Conservation (phyloP, 2,329 filamentous ascomycete genomes). For the Ophiostoma australiae region DNA sequence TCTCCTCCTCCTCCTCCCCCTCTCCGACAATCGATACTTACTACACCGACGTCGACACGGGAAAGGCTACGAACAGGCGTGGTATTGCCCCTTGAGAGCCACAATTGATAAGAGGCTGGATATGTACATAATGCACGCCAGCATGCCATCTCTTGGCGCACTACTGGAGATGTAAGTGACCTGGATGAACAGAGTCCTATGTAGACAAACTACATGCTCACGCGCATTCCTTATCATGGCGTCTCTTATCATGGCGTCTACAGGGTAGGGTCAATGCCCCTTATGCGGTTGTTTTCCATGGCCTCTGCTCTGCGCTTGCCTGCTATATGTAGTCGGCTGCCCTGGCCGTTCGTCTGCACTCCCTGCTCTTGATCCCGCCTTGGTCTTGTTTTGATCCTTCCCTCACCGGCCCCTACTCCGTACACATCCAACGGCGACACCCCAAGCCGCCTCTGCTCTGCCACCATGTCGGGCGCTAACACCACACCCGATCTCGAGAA, state of each 20-base stretch:
- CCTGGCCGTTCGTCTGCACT: neutral
- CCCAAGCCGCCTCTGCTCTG: too few relatives aligned
- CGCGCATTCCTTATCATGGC: constrained; percentile 5
- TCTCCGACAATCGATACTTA: neutral
- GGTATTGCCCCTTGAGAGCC: neutral
- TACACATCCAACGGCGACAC: neutral
- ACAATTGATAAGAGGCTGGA: neutral
- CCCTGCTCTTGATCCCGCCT: neutral
- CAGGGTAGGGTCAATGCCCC: neutral
- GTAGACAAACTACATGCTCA: neutral
- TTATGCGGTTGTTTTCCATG: neutral
- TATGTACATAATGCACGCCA: neutral
- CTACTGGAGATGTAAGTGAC: neutral
- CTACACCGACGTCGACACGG: neutral
- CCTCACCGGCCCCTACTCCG: neutral
- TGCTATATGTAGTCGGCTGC: neutral
- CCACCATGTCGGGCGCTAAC: neutral
- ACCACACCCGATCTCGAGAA: neutral
- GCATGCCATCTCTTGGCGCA: neutral
- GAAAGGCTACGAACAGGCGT: neutral
- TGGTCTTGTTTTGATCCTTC: neutral
- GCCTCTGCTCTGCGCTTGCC: neutral
- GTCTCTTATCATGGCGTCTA: neutral
- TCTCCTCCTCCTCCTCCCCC: too few relatives aligned
- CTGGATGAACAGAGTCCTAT: neutral